Base-by-base conservation (phyloP, 331 rosid species). In the Quercus tomentella region DNA sequence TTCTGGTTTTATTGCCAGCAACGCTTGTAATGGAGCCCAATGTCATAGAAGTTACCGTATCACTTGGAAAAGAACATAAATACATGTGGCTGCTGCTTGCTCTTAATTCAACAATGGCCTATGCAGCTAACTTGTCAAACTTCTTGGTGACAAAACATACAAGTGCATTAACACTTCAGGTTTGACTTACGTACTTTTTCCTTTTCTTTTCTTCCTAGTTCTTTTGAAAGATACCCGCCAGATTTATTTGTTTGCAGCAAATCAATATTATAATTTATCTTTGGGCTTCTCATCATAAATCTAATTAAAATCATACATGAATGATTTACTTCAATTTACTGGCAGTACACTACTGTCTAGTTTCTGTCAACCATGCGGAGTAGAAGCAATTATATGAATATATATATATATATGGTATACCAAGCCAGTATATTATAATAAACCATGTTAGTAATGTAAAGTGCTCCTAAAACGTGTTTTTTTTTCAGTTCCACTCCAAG, bases 141-240 rank as follows among this genome's bases (percentile, higher is more conserved):
- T 93, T 96, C 91, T 87, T 96, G 93, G 99, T 96, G 68, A 93
- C 98, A 21, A 93, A 96, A 83, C 91, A 96, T 82, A 91, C 98
- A 25, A 96, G 99, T 75, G 94, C 99, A 35, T 84, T 91, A n/a
- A 96, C 97, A 31, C 98, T 96, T 74, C 97, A 93, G 97, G 99
- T 96, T 89, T 31, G 82, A 74, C 75, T 12, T 65, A 77, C 31
- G 76, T 63, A 33, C 33, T 56, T 41, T 56, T 25, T 43, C n/a
- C 62, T 63, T 7, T 65, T 30, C 15, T 25, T 61, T 22, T 61
- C 30, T 60, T 5, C 67, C 20, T 25, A 1, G 15, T 65, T 30
- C 4, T 30, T 65, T 17, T 15, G 22, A 31, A 65, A 65, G 8
- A 31, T 65, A 31, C 37, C 49, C 22, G n/a, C 71, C 18, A 31